Percentiles rank a stretch among this genome's conserved stretches.
Evolutionary conservation across 148 eudicot species (phyloP).

Genomic region (Persicaria tinctoria): DNA sequence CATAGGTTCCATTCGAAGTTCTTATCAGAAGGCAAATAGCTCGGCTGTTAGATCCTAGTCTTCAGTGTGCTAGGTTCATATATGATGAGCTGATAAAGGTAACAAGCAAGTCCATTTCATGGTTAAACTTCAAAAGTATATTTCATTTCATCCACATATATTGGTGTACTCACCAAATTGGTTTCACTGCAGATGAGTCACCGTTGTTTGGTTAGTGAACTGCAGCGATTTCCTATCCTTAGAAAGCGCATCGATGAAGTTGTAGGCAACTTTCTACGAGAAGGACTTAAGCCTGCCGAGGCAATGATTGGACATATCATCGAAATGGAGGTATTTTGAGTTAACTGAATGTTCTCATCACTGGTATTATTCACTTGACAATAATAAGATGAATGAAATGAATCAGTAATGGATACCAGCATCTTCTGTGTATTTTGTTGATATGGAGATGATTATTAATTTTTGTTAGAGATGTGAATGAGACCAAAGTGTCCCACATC

Average conservation of each 20-base stretch:
- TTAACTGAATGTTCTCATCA: background rate
- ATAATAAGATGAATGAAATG: background rate
- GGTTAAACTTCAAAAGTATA: background rate
- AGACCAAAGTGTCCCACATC: too few species aligned
- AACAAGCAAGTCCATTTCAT: background rate
- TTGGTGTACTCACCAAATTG: background rate
- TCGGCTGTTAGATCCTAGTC: slow-evolving; percentile 72
- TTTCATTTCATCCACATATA: background rate
- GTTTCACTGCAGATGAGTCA: slow-evolving; percentile 56
- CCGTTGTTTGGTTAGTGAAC: slow-evolving; percentile 56
- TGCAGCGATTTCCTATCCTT: slow-evolving; percentile 57
- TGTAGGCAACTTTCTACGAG: slow-evolving; percentile 47
- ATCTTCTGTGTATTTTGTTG: background rate
- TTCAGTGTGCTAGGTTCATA: slow-evolving; percentile 71
- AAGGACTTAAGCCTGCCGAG: slow-evolving; percentile 65
- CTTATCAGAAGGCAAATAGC: slow-evolving; percentile 50
- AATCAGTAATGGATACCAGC: background rate
- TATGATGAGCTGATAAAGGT: slow-evolving; percentile 70
- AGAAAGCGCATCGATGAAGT: slow-evolving; percentile 77
- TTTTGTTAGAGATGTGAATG: too few species aligned
- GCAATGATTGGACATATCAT: slow-evolving; percentile 66
- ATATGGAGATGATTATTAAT: background rate
- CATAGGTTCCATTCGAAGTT: slow-evolving; percentile 27
- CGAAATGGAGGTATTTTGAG: slow-evolving; percentile 33
- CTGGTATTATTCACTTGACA: background rate